Evolutionary conservation across 2,329 filamentous ascomycete species (phyloP), one percentile per base, ranked within the genome.

Genomic region (Ophiocordyceps camponoti-saundersi): DNA sequence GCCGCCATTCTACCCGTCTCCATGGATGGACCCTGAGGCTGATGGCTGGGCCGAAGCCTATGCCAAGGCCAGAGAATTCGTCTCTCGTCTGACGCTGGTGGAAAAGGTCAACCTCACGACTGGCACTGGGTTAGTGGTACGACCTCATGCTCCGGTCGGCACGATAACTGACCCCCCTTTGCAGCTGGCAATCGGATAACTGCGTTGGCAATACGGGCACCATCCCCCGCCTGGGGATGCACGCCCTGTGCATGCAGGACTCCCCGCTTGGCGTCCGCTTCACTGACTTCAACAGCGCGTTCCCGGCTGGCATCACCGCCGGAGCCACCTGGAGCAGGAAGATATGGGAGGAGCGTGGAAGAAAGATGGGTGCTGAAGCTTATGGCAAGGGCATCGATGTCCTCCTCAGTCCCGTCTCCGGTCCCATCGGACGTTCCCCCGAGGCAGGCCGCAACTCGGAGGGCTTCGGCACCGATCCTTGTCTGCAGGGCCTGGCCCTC

Each of bases 71-170:
- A 78, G 76, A 53, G 76, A 72, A 3, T 90, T 95, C 56, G 87
- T 95, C 43, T 82, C 82, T 11, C 79, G 88, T 59, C 66, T 95
- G 64, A 94, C 87, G 1, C 71, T 95, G 34, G 59, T 79, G 12
- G 89, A 95, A 63, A 95, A 95, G 68, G 87, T 96, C 63, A 96
- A 96, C 62, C 62, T 98, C 52, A 96, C 90, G 3, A 95, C 89
- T 1, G 90, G 90, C 61, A 77, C 83, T 52, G 88, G 88, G 76
- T 90, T 66, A 62, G 79, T 66, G n/a, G 16, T 18, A 41, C 44
- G 21, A 47, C 50, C 15, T 21, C 5, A 22, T 15, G 5, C 39
- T 10, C 11, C 39, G n/a, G 39, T 22, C 21, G 7, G n/a, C 5
- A 41, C 18, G 1, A 16, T 36, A 34, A 51, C 44, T 3, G n/a